Evolutionary conservation across 2,329 filamentous ascomycete species (phyloP), one percentile per base, ranked within the genome.

Genomic region (Neofusicoccum kwambonambiense): DNA sequence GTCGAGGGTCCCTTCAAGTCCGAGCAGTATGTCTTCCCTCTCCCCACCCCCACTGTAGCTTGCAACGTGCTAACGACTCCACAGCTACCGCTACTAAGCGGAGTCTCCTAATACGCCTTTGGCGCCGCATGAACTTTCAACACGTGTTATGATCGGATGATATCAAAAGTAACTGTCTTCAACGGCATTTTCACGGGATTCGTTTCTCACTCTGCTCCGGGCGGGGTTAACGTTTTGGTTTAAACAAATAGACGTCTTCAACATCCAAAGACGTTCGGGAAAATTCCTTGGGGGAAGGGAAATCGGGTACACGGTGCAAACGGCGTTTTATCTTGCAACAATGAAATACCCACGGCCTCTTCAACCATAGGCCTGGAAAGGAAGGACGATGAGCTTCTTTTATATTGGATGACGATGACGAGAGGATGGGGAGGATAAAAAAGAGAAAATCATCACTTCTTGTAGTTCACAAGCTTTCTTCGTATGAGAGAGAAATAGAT

Each of bases 1-100:
- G 77, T 87, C 69, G 90, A 93, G 84, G 95, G 95, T 79, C 95
- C 95, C 74, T 99, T 87, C 91, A 99, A 99, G 92, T 86, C 85
- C 82, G 94, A 98, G 73, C 91, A 93, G 87, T 93, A 91, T 84
- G 81, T 69, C 66, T 63, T 49, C 63, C 52, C 22, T 47, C 31
- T 49, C 22, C 47, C 47, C 42, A 31, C 27, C 5, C 71, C 73
- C 69, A 1, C 27, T 2, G 4, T 12, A 13, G n/a, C 27, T 3
- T 51, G 0, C 77, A 77, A 76, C 76, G 73, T 75, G 77, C 77
- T 56, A 45, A 66, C 57, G 52, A 27, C 15, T 37, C 15, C 42
- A 41, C 56, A 65, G 64, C 50, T 66, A 66, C 64, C 76, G 76
- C 66, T 78, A 78, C 74, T 78, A 60, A 78, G 73, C 74, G 54